Evolutionary conservation across 169 alveolate species (phyloP).

Genomic region (Babesia bigemina): DNA sequence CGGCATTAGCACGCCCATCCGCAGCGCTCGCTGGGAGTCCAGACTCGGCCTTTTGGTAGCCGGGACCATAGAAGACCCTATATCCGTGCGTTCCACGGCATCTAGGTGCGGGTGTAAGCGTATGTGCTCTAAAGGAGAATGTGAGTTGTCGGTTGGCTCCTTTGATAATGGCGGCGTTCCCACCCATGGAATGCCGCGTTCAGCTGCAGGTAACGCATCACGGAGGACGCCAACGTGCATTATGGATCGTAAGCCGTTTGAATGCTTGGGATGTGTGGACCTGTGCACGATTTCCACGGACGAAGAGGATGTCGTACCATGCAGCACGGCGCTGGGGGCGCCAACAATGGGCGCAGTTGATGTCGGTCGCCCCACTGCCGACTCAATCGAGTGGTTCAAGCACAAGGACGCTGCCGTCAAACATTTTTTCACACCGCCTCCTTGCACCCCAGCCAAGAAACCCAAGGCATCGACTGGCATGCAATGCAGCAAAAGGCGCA

Average conservation of each 20-base stretch:
- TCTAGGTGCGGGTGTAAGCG: not conserved
- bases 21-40: slow-evolving; percentile 1
- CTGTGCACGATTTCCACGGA: slow-evolving; percentile 7
- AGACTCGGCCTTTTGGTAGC: slow-evolving; percentile 34
- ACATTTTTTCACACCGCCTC: not conserved
- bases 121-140: not conserved
- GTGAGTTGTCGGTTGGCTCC: not conserved
- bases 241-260: not conserved
- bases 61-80: slow-evolving; percentile 65
- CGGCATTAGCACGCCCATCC: slow-evolving; percentile 24
- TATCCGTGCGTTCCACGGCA: slow-evolving; percentile 21
- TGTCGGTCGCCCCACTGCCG: not conserved
- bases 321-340: not conserved
- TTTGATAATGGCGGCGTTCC: not conserved
- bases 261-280: slow-evolving; percentile 11
- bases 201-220: not conserved
- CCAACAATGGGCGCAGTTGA: not conserved
- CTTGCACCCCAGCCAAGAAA: slow-evolving; percentile 28
- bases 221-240: not conserved
- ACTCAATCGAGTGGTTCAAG: slow-evolving; percentile 4
- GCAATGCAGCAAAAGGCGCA: not conserved
- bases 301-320: not conserved
- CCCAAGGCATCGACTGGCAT: slow-evolving; percentile 10
- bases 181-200: not conserved
- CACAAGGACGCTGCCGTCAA: not conserved